Percentiles rank a stretch among this genome's conserved stretches.
Evolutionary conservation across 2,329 filamentous ascomycete genomes (phyloP).

Genomic region (Sclerotinia minor): DNA sequence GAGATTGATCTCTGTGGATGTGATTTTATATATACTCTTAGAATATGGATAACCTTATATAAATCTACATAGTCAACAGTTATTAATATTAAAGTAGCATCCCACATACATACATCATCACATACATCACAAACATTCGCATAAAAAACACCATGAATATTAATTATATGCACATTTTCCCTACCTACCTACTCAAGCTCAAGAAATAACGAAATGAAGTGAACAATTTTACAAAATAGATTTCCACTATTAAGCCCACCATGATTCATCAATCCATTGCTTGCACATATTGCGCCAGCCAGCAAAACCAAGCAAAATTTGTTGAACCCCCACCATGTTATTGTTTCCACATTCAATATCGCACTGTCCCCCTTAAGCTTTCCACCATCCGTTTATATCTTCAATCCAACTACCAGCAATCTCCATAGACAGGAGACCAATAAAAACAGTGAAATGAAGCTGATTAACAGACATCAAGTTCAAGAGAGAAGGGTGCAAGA

Average conservation of each 20-base stretch:
- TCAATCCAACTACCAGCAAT: constrained; percentile 27
- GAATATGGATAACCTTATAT: neutral
- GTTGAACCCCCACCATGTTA: constrained; percentile 24
- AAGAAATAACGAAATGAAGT: neutral
- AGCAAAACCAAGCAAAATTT: constrained; percentile 33
- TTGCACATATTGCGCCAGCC: constrained; percentile 30
- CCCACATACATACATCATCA: neutral
- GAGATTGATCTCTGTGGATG: neutral
- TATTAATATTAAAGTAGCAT: neutral
- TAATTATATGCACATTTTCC: constrained; percentile 19
- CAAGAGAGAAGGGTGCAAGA: constrained; percentile 28
- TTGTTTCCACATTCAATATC: constrained; percentile 27
- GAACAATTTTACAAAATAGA: constrained; percentile 35
- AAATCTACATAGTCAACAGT: constrained; percentile 4
- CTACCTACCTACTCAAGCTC: constrained; percentile 7
- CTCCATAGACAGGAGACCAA: constrained; percentile 37
- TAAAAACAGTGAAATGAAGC: constrained; percentile 30
- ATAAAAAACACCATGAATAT: constrained; percentile 2
- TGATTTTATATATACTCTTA: neutral
- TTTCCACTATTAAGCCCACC: constrained; percentile 39
- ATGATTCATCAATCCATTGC: constrained; percentile 34
- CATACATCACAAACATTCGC: neutral
- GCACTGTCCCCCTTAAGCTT: constrained; percentile 22
- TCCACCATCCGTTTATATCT: constrained; percentile 32
- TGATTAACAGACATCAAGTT: constrained; percentile 26